Base-by-base conservation (phyloP, 2,329 filamentous ascomycete genomes). In the Penicillium sumatraense region DNA sequence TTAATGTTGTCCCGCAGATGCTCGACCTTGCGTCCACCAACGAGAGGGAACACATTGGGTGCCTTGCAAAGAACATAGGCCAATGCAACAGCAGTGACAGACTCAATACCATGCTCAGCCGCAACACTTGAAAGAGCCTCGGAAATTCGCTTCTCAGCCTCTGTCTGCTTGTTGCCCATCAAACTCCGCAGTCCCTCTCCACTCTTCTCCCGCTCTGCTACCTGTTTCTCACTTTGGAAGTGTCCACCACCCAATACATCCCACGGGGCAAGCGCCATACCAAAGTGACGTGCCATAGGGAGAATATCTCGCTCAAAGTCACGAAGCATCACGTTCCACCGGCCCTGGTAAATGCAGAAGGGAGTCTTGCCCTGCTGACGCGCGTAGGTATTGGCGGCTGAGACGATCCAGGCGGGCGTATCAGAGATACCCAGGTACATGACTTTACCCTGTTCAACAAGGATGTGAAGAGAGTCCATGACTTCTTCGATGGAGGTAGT, bases 51-150 rank as follows among this genome's bases (percentile, higher is more conserved):
- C 13, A 91, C 86, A 63, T 90, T 85, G 0, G 88, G 83, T 1
- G 86, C 78, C 75, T 92, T 91, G 63, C 85, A 82, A 80, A 90
- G 83, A 23, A 92, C 86, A 68, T 92, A 92, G 1, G 89, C 89
- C 24, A 93, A 72, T 3, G 89, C 89, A 40, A 90, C 75, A 35
- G 82, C 82, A 5, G 86, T 88, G 49, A 90, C 79, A 3, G 71
- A 74, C 27, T 81, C 77, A 2, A 81, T 75, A 2, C 82, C 81
- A 64, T 87, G 83, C 54, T 81, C 77, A 13, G 80, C 78, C 0
- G 84, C 86, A 14, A 89, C 80, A 62, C 84, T 79, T 23, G 83
- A 85, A 0, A 91, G 78, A 0, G 83, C 84, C 24, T 77, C 79
- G 48, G 81, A 84, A 29, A 86, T 77, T 50, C 78, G 79, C 6